These are phyloP conservation scores for Arbutus unedo DNA, from an alignment of 148 eudicot genomes.

Conservation along the genomic window DNA sequence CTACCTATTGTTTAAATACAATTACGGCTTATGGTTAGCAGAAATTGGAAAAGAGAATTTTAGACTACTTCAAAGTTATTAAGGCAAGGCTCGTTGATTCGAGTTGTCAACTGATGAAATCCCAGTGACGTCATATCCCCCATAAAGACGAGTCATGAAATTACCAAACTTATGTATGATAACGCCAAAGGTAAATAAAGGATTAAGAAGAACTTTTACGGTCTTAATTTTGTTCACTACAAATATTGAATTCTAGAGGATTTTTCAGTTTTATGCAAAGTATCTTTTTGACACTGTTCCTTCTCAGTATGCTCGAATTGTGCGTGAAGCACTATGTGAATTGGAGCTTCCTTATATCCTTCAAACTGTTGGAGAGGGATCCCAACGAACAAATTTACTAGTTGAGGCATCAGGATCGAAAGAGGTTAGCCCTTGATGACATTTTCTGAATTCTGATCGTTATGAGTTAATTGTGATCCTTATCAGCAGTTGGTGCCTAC, in stretches of 20 bases:
- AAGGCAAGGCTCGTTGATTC: not conserved
- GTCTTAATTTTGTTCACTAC: not conserved
- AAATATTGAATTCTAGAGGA: not conserved
- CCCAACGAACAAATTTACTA: slow-evolving; percentile 27
- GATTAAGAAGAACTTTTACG: not conserved
- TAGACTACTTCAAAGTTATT: not conserved
- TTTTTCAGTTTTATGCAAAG: not conserved
- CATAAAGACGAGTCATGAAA: no score
- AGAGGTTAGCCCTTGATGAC: slow-evolving; percentile 33
- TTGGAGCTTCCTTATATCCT: slow-evolving; percentile 54
- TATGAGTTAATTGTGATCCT: not conserved
- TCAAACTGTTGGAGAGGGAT: slow-evolving; percentile 47
- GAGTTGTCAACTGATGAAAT: not conserved
- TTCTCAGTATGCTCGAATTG: slow-evolving; percentile 49
- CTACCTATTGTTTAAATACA: not conserved
- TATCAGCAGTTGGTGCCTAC: not conserved
- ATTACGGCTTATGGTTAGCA: not conserved
- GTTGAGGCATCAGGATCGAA: slow-evolving; percentile 39
- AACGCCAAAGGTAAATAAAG: not conserved
- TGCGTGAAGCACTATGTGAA: slow-evolving; percentile 62
- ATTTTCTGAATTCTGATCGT: not conserved
- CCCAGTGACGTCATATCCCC: not conserved
- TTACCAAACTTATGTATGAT: not conserved
- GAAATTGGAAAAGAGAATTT: not conserved
- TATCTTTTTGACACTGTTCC: not conserved